Conservation (phyloP, 2,329 filamentous ascomycete species). For the Trichophyton verrucosum region DNA sequence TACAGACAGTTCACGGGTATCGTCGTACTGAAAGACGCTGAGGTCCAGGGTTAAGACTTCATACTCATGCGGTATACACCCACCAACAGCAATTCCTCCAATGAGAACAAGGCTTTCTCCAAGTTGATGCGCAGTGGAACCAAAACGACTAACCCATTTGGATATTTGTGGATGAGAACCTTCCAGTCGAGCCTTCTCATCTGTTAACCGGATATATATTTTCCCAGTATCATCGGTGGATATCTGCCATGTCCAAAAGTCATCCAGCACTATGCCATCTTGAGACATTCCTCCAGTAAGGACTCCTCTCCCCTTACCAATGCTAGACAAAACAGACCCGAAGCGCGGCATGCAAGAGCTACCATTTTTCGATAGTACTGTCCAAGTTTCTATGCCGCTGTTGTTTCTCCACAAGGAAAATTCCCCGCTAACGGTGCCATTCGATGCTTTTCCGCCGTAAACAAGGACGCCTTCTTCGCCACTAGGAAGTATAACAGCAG, state of each 20-base stretch:
- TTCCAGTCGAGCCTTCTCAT: slow-evolving; percentile 18
- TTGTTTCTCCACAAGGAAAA: slow-evolving; percentile 41
- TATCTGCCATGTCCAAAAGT: slow-evolving; percentile 54
- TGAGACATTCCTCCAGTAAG: slow-evolving; percentile 58
- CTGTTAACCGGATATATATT: slow-evolving; percentile 17
- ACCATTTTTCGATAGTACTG: slow-evolving; percentile 24
- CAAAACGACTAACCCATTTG: slow-evolving; percentile 34
- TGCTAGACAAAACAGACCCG: slow-evolving; percentile 39
- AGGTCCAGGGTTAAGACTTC: slow-evolving; percentile 41
- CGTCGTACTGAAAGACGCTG: slow-evolving; percentile 11
- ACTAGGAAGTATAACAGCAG: slow-evolving; percentile 27
- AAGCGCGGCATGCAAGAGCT: slow-evolving; percentile 40
- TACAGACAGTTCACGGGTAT: background rate
- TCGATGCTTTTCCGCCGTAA: slow-evolving; percentile 48
- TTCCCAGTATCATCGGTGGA: slow-evolving; percentile 27
- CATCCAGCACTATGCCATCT: slow-evolving; percentile 50
- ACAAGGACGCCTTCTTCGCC: slow-evolving; percentile 39
- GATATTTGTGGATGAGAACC: slow-evolving; percentile 18
- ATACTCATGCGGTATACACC: slow-evolving; percentile 31
- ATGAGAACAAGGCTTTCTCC: slow-evolving; percentile 40
- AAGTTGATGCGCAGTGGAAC: slow-evolving; percentile 39
- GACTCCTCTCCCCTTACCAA: slow-evolving; percentile 43
- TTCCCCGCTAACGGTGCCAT: slow-evolving; percentile 37
- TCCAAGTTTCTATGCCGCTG: slow-evolving; percentile 39
- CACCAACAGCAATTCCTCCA: slow-evolving; percentile 37